Evolutionary conservation across 352 stramenopile species (phyloP).

Genomic region (Pseudoperonospora humuli): DNA sequence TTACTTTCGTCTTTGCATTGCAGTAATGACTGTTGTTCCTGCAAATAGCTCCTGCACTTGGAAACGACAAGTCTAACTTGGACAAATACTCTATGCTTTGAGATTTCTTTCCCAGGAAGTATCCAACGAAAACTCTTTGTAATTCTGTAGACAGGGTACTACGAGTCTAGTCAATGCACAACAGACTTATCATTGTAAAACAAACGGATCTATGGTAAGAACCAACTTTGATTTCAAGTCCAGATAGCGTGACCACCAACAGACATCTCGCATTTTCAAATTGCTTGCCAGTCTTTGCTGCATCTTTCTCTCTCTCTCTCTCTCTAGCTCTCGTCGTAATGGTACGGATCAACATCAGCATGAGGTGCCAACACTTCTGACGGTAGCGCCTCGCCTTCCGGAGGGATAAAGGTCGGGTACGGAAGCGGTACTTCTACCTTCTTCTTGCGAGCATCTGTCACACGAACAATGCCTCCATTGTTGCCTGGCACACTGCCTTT

Average conservation of each 20-base stretch:
- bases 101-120: too few relatives aligned
- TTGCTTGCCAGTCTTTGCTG: constrained; percentile 5
- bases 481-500: constrained; percentile 89
- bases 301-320: constrained; percentile 1
- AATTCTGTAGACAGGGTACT: too few relatives aligned
- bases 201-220: neutral
- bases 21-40: neutral
- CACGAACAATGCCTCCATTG: constrained; percentile 79
- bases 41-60: too few relatives aligned
- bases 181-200: neutral
- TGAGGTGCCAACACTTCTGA: constrained; percentile 71
- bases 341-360: constrained; percentile 68
- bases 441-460: constrained; percentile 87
- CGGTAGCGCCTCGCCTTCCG: constrained; percentile 40
- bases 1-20: constrained; percentile 6
- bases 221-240: constrained; percentile 15
- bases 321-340: constrained; percentile 79
- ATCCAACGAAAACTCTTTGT: too few relatives aligned
- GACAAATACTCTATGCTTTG: too few relatives aligned
- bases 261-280: neutral
- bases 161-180: too few relatives aligned
- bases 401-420: constrained; percentile 73
- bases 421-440: constrained; percentile 46
- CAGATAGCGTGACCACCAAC: neutral
- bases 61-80: constrained; percentile 6